A percentile compares a stretch with the other conserved stretches of the same genome.
Conservation (phyloP, 495 filamentous ascomycete species). For the Xylaria sp. region DNA sequence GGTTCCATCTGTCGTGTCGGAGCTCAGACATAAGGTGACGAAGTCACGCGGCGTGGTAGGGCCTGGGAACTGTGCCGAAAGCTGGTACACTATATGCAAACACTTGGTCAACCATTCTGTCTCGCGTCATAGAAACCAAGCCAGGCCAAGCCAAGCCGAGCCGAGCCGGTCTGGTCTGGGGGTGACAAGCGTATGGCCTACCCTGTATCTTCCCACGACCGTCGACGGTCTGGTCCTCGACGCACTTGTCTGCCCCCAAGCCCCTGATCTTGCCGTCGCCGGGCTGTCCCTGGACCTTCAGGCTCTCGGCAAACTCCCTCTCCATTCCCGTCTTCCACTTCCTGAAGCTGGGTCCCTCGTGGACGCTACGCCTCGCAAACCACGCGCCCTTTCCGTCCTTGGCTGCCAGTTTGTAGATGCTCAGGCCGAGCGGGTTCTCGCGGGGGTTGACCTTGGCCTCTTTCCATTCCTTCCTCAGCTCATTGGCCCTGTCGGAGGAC, state of each 20-base stretch:
- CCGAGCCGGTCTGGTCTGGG: not conserved
- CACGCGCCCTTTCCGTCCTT: constrained; percentile 85
- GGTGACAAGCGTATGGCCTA: constrained; percentile 38
- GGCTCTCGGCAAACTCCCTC: constrained; percentile 68
- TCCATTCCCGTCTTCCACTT: constrained; percentile 68
- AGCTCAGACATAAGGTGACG: constrained; percentile 74
- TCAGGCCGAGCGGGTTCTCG: constrained; percentile 78
- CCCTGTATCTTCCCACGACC: constrained; percentile 65
- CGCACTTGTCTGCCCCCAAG: constrained; percentile 76
- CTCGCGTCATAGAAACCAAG: not conserved
- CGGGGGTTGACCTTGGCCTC: constrained; percentile 72
- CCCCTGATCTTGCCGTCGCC: constrained; percentile 79
- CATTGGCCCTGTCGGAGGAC: constrained; percentile 37
- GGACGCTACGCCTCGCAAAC: constrained; percentile 88
- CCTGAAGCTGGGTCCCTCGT: constrained; percentile 71
- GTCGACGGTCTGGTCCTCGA: constrained; percentile 64
- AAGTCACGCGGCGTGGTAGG: constrained; percentile 90
- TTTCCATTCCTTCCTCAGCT: constrained; percentile 86
- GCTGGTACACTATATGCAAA: constrained; percentile 73
- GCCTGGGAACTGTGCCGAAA: constrained; percentile 88
- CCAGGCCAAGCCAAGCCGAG: constrained; percentile 8
- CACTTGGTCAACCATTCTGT: constrained; percentile 17
- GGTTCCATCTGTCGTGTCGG: constrained; percentile 42
- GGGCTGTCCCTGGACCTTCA: constrained; percentile 65
- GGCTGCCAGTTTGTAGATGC: constrained; percentile 78